Base-by-base conservation (phyloP, 441 rosid genomes). In the Capsella rubella region DNA sequence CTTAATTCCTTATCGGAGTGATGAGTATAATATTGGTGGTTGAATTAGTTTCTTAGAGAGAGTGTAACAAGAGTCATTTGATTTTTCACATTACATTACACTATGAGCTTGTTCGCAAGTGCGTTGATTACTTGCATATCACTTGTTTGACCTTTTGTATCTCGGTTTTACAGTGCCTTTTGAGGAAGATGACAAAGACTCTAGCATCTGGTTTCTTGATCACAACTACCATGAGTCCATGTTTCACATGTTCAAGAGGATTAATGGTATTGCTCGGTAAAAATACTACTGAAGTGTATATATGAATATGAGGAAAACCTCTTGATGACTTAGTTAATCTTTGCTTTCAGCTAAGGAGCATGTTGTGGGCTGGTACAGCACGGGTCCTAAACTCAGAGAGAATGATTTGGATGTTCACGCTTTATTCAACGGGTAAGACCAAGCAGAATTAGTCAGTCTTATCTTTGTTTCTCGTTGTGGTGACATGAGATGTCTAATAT, bases 221-320 rank as follows among this genome's bases (percentile, higher is more conserved):
- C 89, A 85, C 80, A 84, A 83, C 72, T 87, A 85, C 75, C 92
- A 85, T 39, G 92, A 85, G 71, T 81, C 88, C 1, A 87, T 87
- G 87, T 86, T 84, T 71, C 78, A 87, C 74, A 87, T 85, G 92
- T 87, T 87, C 74, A 87, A 86, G 87, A 85, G 92, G 71, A 87
- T 87, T 35, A 87, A 87, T 67, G 92, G 91, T 87, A 79, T 53
- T 25, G 10, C 43, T 42, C 43, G 0, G 13, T 21, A 6, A 58
- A 39, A 1, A 12, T 13, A 35, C 34, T 31, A 34, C 16, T 15
- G 51, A 39, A 29, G 14, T 31, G 6, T 18, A 8, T 27, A 18
- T 68, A 3, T 46, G 37, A 54, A 13, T 2, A 14, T 55, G 39
- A 39, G 13, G 63, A 13, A 58, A 67, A 8, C 29, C 42, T 54